Conservation (phyloP, 208 protist species). For the Jaenimonas drosophilae region DNA sequence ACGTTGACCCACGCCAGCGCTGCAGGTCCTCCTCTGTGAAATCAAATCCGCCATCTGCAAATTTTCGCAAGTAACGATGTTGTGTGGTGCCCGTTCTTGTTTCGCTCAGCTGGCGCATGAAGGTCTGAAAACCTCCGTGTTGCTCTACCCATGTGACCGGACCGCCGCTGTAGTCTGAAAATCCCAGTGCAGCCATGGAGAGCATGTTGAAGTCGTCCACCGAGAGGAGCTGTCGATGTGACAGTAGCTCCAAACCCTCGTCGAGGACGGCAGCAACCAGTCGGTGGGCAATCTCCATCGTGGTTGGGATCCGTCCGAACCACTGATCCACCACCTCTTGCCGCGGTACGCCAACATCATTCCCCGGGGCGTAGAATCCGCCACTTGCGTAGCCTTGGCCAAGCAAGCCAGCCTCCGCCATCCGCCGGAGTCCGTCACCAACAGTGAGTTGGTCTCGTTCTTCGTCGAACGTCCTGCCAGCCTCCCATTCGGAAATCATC, state of each 20-base stretch:
- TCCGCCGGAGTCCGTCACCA: conserved; percentile 5
- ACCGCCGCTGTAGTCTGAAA: conserved; percentile 46
- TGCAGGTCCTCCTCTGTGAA: too few species aligned
- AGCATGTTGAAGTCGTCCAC: conserved; percentile 42
- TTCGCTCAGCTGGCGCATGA: too few species aligned
- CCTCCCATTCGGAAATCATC: conserved; percentile 20
- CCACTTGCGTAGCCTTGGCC: conserved; percentile 17
- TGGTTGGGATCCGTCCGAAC: conserved; percentile 18
- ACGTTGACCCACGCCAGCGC: too few species aligned
- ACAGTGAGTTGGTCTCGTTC: too few species aligned
- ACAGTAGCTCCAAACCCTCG: conserved; percentile 43
- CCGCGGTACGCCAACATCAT: conserved; percentile 1
- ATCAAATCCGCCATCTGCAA: too few species aligned
- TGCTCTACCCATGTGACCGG: conserved; percentile 38
- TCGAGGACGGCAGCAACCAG: conserved; percentile 59
- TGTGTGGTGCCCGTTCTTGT: too few species aligned
- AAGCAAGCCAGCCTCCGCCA: conserved; percentile 29
- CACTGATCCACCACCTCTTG: conserved; percentile 15
- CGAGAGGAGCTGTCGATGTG: conserved; percentile 21
- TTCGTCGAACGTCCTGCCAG: too few species aligned
- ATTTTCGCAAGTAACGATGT: too few species aligned
- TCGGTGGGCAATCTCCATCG: conserved; percentile 26
- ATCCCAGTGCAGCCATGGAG: conserved; percentile 48
- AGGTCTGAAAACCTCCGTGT: too few species aligned
- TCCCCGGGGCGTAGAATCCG: conserved; percentile 32